phyloP scores from a whole-genome alignment of 1,284 basidiomycete species.

The Tilletia caries region DNA sequence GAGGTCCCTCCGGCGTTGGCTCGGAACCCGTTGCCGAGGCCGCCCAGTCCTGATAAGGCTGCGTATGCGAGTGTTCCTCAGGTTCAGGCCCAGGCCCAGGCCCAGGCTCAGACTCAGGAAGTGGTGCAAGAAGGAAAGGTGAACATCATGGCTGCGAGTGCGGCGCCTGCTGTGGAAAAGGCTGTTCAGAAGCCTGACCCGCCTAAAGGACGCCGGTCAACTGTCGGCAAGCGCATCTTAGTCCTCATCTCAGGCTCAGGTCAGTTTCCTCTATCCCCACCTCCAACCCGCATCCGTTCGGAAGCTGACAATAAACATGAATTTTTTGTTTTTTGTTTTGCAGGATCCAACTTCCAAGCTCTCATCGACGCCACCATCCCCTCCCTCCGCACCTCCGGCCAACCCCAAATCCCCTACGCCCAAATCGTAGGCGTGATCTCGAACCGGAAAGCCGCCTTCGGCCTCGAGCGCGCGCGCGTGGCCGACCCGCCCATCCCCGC shows the following conservation, averaged over 20 bases:
- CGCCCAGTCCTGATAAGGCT: constrained; percentile 6
- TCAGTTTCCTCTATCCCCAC: too few species aligned
- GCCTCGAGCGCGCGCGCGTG: constrained; percentile 73
- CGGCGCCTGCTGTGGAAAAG: constrained; percentile 1
- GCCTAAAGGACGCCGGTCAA: constrained; percentile 27
- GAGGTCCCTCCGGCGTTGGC: background rate
- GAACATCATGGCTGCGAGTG: too few species aligned
- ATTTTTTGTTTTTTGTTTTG: background rate
- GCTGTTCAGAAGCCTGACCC: background rate
- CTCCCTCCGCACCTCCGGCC: constrained; percentile 59
- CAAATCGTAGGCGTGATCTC: constrained; percentile 80
- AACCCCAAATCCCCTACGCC: constrained; percentile 55
- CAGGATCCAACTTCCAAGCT: constrained; percentile 92
- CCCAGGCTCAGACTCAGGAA: too few species aligned
- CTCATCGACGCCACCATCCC: constrained; percentile 77
- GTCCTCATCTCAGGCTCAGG: constrained; percentile 51
- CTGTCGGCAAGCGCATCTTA: constrained; percentile 44
- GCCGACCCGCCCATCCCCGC: constrained; percentile 72
- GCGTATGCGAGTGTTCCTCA: background rate
- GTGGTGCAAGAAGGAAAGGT: constrained; percentile 18
- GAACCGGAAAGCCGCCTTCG: constrained; percentile 86
- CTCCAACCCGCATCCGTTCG: too few species aligned
- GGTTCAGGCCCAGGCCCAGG: too few species aligned
- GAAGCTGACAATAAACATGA: too few species aligned
- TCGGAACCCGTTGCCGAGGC: background rate